Conservation (phyloP, 441 rosid genomes). For the Populus hybrid region DNA sequence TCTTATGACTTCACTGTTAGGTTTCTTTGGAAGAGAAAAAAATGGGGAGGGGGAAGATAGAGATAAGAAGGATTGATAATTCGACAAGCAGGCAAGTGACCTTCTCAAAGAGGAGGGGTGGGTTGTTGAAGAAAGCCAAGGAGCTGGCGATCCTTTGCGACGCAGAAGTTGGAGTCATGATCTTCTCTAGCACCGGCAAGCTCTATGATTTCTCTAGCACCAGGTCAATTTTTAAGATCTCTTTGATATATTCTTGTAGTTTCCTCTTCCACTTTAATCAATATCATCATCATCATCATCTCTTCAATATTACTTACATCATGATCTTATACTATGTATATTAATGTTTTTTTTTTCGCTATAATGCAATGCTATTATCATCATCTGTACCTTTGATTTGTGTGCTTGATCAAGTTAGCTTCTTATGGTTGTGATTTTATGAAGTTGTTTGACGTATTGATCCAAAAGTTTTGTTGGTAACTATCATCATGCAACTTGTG, state of each 20-base stretch:
- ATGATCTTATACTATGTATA: too few relatives aligned
- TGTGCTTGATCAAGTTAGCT: neutral
- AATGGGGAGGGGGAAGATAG: constrained; percentile 87
- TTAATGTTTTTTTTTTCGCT: neutral
- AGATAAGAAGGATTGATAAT: constrained; percentile 73
- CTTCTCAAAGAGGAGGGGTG: constrained; percentile 59
- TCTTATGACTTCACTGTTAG: neutral
- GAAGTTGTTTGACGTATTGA: neutral
- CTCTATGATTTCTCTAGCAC: constrained; percentile 71
- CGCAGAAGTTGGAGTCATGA: constrained; percentile 73
- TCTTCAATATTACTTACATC: too few relatives aligned
- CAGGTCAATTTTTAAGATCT: constrained; percentile 40
- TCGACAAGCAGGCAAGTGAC: constrained; percentile 86
- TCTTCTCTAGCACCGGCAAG: constrained; percentile 76
- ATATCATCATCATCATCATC: neutral
- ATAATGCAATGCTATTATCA: neutral
- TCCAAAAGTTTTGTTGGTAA: too few relatives aligned
- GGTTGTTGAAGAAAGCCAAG: constrained; percentile 75
- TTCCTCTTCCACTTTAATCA: neutral
- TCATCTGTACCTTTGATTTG: neutral
- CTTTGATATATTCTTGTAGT: constrained; percentile 1
- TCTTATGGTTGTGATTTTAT: neutral
- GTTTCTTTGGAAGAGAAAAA: neutral
- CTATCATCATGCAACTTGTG: too few relatives aligned
- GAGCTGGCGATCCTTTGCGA: constrained; percentile 76